Conservation (phyloP, 176 grass and related monocot genomes). For the Puya raimondii region DNA sequence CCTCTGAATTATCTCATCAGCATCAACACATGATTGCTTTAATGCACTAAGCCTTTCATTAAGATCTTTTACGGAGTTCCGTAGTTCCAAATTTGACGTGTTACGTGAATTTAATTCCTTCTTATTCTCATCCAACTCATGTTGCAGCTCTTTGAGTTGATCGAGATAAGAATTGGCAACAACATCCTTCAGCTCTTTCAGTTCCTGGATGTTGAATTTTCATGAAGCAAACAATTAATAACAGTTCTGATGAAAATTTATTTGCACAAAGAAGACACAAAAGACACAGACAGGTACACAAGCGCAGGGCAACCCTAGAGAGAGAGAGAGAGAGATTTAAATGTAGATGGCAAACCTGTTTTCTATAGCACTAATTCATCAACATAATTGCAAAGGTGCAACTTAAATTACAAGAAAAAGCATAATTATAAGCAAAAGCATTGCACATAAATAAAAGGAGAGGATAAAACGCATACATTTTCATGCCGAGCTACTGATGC, state of each 20-base stretch:
- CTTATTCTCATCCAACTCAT: constrained; percentile 52
- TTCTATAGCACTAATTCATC: too few species aligned
- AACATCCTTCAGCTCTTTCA: constrained; percentile 66
- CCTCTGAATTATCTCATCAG: constrained; percentile 89
- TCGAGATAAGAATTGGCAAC: constrained; percentile 52
- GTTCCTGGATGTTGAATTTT: constrained; percentile 61
- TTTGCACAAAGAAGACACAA: neutral
- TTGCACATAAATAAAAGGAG: neutral
- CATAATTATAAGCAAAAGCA: neutral
- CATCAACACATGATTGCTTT: constrained; percentile 74
- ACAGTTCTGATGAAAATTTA: neutral
- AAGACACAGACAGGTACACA: too few species aligned
- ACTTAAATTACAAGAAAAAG: neutral
- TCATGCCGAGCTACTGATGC: constrained; percentile 44
- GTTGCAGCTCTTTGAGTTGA: constrained; percentile 61
- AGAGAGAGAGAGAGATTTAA: too few species aligned
- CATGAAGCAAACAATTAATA: neutral
- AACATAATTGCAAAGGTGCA: too few species aligned
- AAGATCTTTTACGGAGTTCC: constrained; percentile 62
- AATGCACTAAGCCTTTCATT: constrained; percentile 72
- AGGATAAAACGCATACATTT: constrained; percentile 43
- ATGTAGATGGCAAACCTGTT: too few species aligned
- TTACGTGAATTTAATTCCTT: constrained; percentile 55
- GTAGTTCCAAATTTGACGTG: constrained; percentile 50
- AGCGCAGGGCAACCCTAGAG: too few species aligned